These are phyloP conservation scores for Rosa chinensis DNA, from an alignment of 306 rosid genomes.

Conservation along the genomic window DNA sequence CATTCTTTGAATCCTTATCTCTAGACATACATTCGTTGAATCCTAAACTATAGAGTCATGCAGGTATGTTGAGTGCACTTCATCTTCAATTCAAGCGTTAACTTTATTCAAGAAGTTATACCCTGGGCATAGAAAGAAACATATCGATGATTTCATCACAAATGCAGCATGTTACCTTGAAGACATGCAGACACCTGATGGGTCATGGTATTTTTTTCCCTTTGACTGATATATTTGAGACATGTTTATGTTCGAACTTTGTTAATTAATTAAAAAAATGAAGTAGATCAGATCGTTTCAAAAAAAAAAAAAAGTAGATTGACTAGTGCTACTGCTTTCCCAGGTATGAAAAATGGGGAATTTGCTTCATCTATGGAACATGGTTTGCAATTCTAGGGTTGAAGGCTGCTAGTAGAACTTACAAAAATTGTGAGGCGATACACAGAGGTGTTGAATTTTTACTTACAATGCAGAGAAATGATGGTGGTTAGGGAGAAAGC, in stretches of 20 bases:
- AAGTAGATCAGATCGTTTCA: too few species aligned
- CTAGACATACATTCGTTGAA: too few species aligned
- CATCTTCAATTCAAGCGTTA: too few species aligned
- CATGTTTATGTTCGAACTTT: not conserved
- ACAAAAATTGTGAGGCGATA: conserved; percentile 16
- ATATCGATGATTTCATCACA: too few species aligned
- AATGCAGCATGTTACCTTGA: conserved; percentile 17
- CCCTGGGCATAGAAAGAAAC: too few species aligned
- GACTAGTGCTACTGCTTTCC: not conserved
- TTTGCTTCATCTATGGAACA: conserved; percentile 40
- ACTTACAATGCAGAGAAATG: conserved; percentile 20
- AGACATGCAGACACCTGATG: conserved; percentile 11
- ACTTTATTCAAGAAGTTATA: too few species aligned
- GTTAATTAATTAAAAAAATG: not conserved
- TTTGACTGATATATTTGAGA: not conserved
- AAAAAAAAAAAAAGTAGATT: not conserved
- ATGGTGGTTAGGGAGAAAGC: conserved; percentile 48
- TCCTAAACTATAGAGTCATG: too few species aligned
- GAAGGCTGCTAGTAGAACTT: conserved; percentile 25
- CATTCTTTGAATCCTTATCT: too few species aligned
- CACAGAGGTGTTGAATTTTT: conserved; percentile 30
- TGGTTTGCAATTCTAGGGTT: conserved; percentile 34
- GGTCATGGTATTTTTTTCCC: not conserved
- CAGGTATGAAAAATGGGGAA: conserved; percentile 31
- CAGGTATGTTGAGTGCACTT: too few species aligned